These are phyloP conservation scores for Parastagonospora avenae DNA, from an alignment of 2,329 filamentous ascomycete species.

Conservation along the genomic window DNA sequence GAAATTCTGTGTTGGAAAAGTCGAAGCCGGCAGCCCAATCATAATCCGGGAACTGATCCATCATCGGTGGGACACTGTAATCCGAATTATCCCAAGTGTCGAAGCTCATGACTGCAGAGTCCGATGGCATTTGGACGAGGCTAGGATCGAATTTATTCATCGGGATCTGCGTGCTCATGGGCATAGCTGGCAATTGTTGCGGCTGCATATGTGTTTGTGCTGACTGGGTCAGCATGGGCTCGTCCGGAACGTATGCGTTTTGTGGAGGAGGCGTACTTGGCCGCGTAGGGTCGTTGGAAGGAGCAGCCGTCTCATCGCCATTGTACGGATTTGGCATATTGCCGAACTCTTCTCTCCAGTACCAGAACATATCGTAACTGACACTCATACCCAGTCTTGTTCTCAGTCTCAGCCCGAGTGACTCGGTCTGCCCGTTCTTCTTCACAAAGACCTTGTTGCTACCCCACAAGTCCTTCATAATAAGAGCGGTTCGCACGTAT, in stretches of 20 bases:
- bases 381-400: constrained; percentile 46
- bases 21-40: constrained; percentile 46
- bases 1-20: constrained; percentile 37
- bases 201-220: constrained; percentile 19
- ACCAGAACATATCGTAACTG: constrained; percentile 49
- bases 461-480: constrained; percentile 43
- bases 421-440: constrained; percentile 39
- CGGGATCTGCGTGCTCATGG: constrained; percentile 20
- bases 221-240: constrained; percentile 16
- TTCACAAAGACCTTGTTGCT: constrained; percentile 41
- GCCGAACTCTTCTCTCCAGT: constrained; percentile 46
- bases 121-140: constrained; percentile 25
- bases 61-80: constrained; percentile 35
- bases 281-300: constrained; percentile 27
- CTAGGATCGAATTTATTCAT: constrained; percentile 35
- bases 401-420: constrained; percentile 37
- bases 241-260: background rate
- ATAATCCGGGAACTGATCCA: constrained; percentile 46
- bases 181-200: constrained; percentile 22
- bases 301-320: constrained; percentile 30
- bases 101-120: constrained; percentile 30
- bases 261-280: constrained; percentile 38
- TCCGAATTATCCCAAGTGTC: constrained; percentile 36
- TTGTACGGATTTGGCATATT: constrained; percentile 45
- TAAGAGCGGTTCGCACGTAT: constrained; percentile 32